Conservation (phyloP, 805 yeast genomes). For the Lachancea kluyveri region DNA sequence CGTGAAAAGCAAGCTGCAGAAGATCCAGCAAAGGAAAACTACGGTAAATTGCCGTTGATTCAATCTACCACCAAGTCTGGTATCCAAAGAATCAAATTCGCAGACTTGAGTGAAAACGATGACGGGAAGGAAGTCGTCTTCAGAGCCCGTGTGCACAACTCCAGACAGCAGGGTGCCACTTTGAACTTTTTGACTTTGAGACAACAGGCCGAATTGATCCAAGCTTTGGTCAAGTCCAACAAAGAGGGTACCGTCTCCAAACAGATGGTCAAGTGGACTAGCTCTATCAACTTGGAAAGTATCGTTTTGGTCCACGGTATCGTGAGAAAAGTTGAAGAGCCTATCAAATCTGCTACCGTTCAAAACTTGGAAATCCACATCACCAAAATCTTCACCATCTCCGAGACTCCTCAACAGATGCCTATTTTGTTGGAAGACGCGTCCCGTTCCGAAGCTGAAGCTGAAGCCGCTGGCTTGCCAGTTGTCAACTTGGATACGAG, state of each 20-base stretch:
- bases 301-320: slow-evolving; percentile 87
- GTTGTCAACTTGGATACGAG: slow-evolving; percentile 95
- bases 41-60: slow-evolving; percentile 84
- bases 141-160: slow-evolving; percentile 90
- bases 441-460: slow-evolving; percentile 88
- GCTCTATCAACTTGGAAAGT: slow-evolving; percentile 76
- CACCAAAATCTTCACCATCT: slow-evolving; percentile 64
- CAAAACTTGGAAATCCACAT: slow-evolving; percentile 85
- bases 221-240: slow-evolving; percentile 76
- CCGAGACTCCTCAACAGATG: slow-evolving; percentile 85
- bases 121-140: slow-evolving; percentile 76
- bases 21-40: slow-evolving; percentile 81
- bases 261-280: slow-evolving; percentile 96
- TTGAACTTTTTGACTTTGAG: slow-evolving; percentile 86
- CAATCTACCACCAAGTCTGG: slow-evolving; percentile 72
- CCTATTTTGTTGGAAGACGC: slow-evolving; percentile 97
- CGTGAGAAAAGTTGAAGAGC: slow-evolving; percentile 78
- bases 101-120: slow-evolving; percentile 37
- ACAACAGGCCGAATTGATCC: slow-evolving; percentile 79
- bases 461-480: slow-evolving; percentile 86
- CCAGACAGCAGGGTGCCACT: slow-evolving; percentile 94
- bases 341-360: slow-evolving; percentile 83
- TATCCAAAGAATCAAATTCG: slow-evolving; percentile 52
- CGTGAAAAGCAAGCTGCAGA: slow-evolving; percentile 62
- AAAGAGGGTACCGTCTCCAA: slow-evolving; percentile 69